These are phyloP conservation scores for Aspergillus homomorphus DNA, from an alignment of 495 filamentous ascomycete genomes.

Conservation along the genomic window DNA sequence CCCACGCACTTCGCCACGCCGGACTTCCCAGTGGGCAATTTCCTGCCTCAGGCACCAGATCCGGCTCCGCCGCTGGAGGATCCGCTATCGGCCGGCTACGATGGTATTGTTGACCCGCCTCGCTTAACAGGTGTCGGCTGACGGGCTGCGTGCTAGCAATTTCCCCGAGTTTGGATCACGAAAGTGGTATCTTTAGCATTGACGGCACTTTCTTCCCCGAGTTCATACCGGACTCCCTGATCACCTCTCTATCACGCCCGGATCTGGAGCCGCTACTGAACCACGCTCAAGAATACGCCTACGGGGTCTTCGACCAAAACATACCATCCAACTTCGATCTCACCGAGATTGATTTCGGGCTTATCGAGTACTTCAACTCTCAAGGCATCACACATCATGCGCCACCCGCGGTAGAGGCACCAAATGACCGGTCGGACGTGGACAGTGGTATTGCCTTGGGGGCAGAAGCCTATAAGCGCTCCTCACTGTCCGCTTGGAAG, in stretches of 20 bases:
- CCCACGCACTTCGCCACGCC: constrained; percentile 8
- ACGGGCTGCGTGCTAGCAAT: constrained; percentile 11
- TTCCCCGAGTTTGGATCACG: constrained; percentile 29
- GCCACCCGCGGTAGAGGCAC: constrained; percentile 12
- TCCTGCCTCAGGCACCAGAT: neutral
- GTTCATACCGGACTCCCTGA: constrained; percentile 34
- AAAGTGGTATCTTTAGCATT: constrained; percentile 34
- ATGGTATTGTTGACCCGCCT: constrained; percentile 16
- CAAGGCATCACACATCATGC: constrained; percentile 31
- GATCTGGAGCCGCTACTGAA: constrained; percentile 24
- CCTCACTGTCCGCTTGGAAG: constrained; percentile 54
- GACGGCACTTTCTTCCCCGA: constrained; percentile 36
- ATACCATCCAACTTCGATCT: constrained; percentile 55
- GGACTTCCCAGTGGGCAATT: constrained; percentile 29
- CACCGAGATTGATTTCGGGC: constrained; percentile 57
- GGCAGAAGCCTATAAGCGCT: constrained; percentile 38
- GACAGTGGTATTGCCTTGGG: constrained; percentile 31
- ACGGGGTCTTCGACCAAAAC: constrained; percentile 31
- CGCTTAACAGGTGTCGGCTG: neutral
- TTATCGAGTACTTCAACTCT: constrained; percentile 56
- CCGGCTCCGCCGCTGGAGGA: neutral
- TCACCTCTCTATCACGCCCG: constrained; percentile 28
- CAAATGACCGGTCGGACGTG: constrained; percentile 18
- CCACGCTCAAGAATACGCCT: constrained; percentile 26
- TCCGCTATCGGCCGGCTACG: constrained; percentile 17